Conservation (phyloP, 1,284 basidiomycete species). For the Ustilago trichophora region DNA sequence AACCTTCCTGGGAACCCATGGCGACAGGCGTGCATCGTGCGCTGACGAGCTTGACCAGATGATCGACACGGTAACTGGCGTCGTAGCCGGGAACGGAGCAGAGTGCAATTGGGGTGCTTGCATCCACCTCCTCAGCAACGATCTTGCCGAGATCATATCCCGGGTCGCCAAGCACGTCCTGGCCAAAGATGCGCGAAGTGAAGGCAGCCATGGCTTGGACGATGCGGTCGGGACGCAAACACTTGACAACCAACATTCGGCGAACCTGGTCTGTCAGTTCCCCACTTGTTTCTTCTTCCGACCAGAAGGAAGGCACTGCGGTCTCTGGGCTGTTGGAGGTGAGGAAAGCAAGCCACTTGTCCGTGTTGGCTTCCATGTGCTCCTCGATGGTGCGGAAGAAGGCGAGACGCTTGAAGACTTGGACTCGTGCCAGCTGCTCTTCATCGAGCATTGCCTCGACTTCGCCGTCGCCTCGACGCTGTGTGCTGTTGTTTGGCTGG, state of each 20-base stretch:
- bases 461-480: slow-evolving; percentile 36
- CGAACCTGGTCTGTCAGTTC: slow-evolving; percentile 76
- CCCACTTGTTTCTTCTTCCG: slow-evolving; percentile 60
- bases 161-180: slow-evolving; percentile 73
- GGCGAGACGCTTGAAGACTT: slow-evolving; percentile 66
- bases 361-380: slow-evolving; percentile 75
- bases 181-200: slow-evolving; percentile 77
- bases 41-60: slow-evolving; percentile 50
- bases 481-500: slow-evolving; percentile 53
- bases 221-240: slow-evolving; percentile 86
- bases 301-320: slow-evolving; percentile 77
- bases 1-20: slow-evolving; percentile 65
- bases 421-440: slow-evolving; percentile 75
- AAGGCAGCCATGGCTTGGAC: slow-evolving; percentile 80
- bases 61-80: slow-evolving; percentile 60
- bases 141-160: slow-evolving; percentile 45
- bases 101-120: slow-evolving; percentile 59
- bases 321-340: slow-evolving; percentile 77
- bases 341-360: slow-evolving; percentile 81
- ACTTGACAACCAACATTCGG: slow-evolving; percentile 82
- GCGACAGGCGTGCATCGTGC: slow-evolving; percentile 59
- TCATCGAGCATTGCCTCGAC: slow-evolving; percentile 54
- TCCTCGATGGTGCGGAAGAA: slow-evolving; percentile 81
- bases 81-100: slow-evolving; percentile 65
- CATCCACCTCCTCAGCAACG: slow-evolving; percentile 51